Evolutionary conservation across 257 asterid species (phyloP).

Genomic region (Solanum pinnatisectum): DNA sequence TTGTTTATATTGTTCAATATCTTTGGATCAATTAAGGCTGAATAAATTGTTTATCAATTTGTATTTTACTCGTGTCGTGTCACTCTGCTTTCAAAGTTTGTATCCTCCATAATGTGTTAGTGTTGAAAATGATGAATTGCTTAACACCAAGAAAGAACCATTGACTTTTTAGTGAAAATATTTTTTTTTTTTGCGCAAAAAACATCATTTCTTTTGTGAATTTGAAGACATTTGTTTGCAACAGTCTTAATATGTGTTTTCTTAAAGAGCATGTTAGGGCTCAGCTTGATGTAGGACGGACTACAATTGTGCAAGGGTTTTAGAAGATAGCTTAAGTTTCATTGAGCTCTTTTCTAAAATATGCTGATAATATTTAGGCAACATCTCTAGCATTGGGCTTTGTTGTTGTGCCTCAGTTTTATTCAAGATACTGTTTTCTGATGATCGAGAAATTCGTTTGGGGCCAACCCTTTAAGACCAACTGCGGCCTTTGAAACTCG

Average conservation of each 20-base stretch:
- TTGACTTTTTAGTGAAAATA: not conserved
- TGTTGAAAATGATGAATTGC: not conserved
- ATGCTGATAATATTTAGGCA: not conserved
- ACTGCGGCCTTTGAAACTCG: not conserved
- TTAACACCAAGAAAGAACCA: not conserved
- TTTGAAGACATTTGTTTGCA: not conserved
- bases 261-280: not conserved
- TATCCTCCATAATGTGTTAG: not conserved
- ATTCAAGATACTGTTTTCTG: not conserved
- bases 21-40: not conserved
- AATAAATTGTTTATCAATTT: not conserved
- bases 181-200: not conserved
- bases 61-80: not conserved
- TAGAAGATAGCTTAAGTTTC: not conserved
- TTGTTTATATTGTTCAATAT: not conserved
- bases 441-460: not conserved
- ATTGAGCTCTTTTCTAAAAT: not conserved
- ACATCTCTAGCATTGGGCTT: not conserved
- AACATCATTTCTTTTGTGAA: not conserved
- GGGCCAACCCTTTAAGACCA: not conserved
- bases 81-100: not conserved
- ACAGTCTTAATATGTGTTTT: not conserved
- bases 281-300: not conserved
- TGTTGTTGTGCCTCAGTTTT: not conserved
- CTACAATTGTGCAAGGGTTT: not conserved